Conservation (phyloP, 2,329 filamentous ascomycete species). For the Penicillium occitanis region DNA sequence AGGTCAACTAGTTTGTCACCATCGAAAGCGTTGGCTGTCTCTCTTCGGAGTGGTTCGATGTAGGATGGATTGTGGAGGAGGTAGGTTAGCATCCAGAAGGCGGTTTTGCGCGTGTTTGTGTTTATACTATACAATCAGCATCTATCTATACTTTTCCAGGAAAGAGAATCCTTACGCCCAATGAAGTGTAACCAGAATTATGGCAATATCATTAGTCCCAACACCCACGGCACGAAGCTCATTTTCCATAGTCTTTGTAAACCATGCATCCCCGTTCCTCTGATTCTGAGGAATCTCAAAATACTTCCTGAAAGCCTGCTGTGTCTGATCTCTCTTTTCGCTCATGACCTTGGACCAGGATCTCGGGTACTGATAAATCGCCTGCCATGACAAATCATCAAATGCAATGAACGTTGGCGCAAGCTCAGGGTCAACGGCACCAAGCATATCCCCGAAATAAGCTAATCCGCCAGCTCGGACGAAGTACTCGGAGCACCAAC, state of each 20-base stretch:
- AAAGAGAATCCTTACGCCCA: conserved; percentile 4
- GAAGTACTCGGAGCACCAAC: neutral
- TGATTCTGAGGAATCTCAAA: conserved; percentile 5
- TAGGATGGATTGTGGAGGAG: conserved; percentile 1
- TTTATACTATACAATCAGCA: conserved; percentile 1
- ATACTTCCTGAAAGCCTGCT: neutral
- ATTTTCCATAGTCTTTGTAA: conserved; percentile 4
- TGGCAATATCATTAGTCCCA: conserved; percentile 5
- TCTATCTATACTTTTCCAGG: neutral
- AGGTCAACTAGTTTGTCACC: conserved; percentile 1
- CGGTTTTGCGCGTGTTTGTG: conserved; percentile 3
- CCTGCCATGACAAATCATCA: neutral
- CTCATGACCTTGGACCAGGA: neutral
- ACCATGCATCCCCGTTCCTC: conserved; percentile 3
- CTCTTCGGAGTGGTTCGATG: neutral
- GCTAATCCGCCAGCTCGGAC: neutral
- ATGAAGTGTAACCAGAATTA: neutral
- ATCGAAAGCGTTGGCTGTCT: neutral
- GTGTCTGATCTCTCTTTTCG: conserved; percentile 2
- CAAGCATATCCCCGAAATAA: conserved; percentile 7
- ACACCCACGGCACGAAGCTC: neutral
- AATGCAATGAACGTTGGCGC: neutral
- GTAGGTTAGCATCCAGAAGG: conserved; percentile 13
- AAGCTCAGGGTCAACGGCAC: neutral
- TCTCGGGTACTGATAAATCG: neutral